Evolutionary conservation across 75 land plant species (phyloP).

Genomic region (Pseudotsuga menziesii): DNA sequence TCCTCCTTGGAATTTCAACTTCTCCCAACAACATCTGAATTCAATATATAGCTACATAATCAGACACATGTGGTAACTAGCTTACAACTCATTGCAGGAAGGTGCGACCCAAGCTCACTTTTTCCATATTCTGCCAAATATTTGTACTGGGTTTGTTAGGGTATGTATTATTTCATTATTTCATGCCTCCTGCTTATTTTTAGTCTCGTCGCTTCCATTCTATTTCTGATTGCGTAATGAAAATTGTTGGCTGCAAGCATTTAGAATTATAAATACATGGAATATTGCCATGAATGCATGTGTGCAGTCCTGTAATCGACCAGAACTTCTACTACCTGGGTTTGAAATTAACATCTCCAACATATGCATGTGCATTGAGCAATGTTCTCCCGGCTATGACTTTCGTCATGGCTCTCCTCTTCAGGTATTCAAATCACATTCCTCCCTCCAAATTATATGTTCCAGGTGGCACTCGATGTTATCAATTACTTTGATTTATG

Average conservation of each 20-base stretch:
- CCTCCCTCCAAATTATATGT: background rate
- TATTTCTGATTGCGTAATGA: background rate
- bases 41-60: no score
- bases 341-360: constrained; percentile 29
- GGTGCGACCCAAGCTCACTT: constrained; percentile 12
- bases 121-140: constrained; percentile 11
- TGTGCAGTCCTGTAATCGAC: constrained; percentile 17
- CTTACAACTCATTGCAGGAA: constrained; percentile 6
- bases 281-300: no score
- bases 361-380: constrained; percentile 28
- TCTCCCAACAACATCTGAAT: no score
- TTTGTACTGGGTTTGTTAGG: constrained; percentile 17
- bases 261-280: no score
- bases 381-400: constrained; percentile 29
- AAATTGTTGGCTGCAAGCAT: background rate
- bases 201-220: background rate
- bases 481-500: no score
- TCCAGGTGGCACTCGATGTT: background rate
- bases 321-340: constrained; percentile 34
- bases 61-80: no score
- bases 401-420: constrained; percentile 24
- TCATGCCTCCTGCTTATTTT: no score
- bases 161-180: background rate
- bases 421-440: constrained; percentile 8
- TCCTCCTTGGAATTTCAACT: no score